Conservation (phyloP, 2,329 filamentous ascomycete genomes). For the Boeremia exigua region DNA sequence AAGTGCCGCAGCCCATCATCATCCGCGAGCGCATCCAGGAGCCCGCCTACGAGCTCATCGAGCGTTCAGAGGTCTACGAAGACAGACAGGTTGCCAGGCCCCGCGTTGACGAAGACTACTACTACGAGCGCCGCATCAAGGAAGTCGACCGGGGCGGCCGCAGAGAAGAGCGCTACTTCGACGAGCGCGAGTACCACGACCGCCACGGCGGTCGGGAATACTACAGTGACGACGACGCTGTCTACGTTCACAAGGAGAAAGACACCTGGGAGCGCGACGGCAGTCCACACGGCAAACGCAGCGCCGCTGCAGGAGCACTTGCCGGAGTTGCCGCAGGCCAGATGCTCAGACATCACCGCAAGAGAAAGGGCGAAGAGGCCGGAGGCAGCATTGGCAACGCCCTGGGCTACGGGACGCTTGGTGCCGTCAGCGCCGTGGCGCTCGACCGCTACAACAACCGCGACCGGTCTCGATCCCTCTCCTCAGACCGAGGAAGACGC, state of each 20-base stretch:
- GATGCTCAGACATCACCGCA: conserved; percentile 63
- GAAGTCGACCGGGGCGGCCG: conserved; percentile 59
- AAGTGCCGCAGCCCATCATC: conserved; percentile 56
- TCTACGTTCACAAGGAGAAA: conserved; percentile 64
- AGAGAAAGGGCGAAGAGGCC: conserved; percentile 61
- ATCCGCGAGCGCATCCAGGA: conserved; percentile 55
- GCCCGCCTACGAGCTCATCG: conserved; percentile 65
- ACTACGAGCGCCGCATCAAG: conserved; percentile 64
- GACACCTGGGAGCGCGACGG: conserved; percentile 47
- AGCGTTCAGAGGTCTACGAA: conserved; percentile 61
- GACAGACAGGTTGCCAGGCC: conserved; percentile 55
- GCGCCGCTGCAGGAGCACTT: conserved; percentile 67
- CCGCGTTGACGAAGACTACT: conserved; percentile 64
- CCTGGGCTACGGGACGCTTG: conserved; percentile 66
- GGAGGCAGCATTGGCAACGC: conserved; percentile 60
- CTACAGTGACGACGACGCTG: conserved; percentile 67
- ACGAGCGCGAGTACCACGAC: conserved; percentile 49
- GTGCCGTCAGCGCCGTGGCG: conserved; percentile 66
- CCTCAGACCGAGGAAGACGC: conserved; percentile 36
- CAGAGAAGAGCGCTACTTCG: conserved; percentile 45
- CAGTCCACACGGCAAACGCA: conserved; percentile 60
- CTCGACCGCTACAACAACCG: conserved; percentile 58
- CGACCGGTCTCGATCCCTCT: conserved; percentile 53
- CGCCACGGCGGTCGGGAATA: conserved; percentile 52
- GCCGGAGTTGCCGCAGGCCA: conserved; percentile 67